A percentile compares a stretch with the other conserved stretches of the same genome.
These are phyloP conservation scores for Linum lewisii DNA, from an alignment of 345 rosid species.

Conservation along the genomic window DNA sequence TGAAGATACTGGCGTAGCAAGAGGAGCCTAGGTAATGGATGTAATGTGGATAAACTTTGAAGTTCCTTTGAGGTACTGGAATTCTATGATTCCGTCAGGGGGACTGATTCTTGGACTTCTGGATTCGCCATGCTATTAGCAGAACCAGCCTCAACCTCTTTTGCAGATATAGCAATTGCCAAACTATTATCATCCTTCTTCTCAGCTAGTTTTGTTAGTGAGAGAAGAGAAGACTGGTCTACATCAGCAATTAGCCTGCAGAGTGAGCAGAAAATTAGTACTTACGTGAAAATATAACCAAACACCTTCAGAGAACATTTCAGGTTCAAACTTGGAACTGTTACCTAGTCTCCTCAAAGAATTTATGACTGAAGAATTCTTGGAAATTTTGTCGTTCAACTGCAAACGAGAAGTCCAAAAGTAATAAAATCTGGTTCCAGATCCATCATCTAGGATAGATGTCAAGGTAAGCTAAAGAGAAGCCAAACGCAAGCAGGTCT, in stretches of 20 bases:
- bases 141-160: conserved; percentile 19
- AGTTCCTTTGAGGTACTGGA: conserved; percentile 35
- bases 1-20: conserved; percentile 42
- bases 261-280: conserved; percentile 15
- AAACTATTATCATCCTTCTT: conserved; percentile 22
- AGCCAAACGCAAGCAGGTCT: conserved; percentile 12
- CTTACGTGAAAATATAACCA: neutral
- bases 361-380: conserved; percentile 70
- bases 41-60: conserved; percentile 36
- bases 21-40: conserved; percentile 53
- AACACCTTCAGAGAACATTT: neutral
- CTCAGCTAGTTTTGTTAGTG: conserved; percentile 15
- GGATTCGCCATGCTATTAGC: conserved; percentile 15
- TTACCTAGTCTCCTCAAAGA: conserved; percentile 54
- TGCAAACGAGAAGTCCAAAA: conserved; percentile 23
- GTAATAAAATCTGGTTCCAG: too few relatives aligned
- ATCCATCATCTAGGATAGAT: conserved; percentile 1
- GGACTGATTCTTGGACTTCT: conserved; percentile 22
- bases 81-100: conserved; percentile 22
- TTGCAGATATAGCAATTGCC: conserved; percentile 24
- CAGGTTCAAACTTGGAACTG: neutral
- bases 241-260: conserved; percentile 34
- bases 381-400: conserved; percentile 58
- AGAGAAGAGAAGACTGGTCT: conserved; percentile 14
- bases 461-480: conserved; percentile 1